Percentiles rank a stretch among this genome's conserved stretches.
phyloP scores from a whole-genome alignment of 2,329 filamentous ascomycete species.

The Hymenoscyphus fraxineus region DNA sequence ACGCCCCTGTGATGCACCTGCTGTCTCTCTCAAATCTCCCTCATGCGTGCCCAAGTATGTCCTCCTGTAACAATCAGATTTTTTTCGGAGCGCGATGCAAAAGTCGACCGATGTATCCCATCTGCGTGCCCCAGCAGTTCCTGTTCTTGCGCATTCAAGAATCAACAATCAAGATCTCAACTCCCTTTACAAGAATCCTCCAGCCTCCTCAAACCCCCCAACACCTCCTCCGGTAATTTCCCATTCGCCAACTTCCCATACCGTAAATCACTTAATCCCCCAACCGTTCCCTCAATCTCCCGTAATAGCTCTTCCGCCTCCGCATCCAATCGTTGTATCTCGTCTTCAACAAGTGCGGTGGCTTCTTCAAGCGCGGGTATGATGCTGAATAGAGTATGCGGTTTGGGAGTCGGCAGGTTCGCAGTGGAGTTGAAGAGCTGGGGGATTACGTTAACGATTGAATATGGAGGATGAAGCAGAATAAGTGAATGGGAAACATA shows the following conservation, averaged over 20 bases:
- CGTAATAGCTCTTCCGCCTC: slow-evolving; percentile 59
- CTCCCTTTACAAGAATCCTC: slow-evolving; percentile 39
- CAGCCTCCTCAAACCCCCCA: slow-evolving; percentile 62
- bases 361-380: slow-evolving; percentile 68
- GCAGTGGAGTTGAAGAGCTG: slow-evolving; percentile 57
- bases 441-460: slow-evolving; percentile 15
- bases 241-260: slow-evolving; percentile 71
- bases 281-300: slow-evolving; percentile 62
- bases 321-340: slow-evolving; percentile 62
- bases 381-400: slow-evolving; percentile 62
- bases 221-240: slow-evolving; percentile 60
- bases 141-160: too few species aligned
- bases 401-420: slow-evolving; percentile 42
- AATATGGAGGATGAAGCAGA: neutral
- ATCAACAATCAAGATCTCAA: slow-evolving; percentile 7
- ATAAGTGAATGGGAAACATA: slow-evolving; percentile 35
- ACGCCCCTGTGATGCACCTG: neutral
- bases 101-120: too few species aligned
- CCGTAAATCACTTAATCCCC: slow-evolving; percentile 74
- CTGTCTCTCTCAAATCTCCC: too few species aligned
- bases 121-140: too few species aligned
- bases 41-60: too few species aligned
- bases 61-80: too few species aligned
- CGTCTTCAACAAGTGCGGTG: slow-evolving; percentile 59
- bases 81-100: too few species aligned